A percentile compares a stretch with the other conserved stretches of the same genome.
Conservation (phyloP, 208 protist species). For the Wallacemonas rigidus region DNA sequence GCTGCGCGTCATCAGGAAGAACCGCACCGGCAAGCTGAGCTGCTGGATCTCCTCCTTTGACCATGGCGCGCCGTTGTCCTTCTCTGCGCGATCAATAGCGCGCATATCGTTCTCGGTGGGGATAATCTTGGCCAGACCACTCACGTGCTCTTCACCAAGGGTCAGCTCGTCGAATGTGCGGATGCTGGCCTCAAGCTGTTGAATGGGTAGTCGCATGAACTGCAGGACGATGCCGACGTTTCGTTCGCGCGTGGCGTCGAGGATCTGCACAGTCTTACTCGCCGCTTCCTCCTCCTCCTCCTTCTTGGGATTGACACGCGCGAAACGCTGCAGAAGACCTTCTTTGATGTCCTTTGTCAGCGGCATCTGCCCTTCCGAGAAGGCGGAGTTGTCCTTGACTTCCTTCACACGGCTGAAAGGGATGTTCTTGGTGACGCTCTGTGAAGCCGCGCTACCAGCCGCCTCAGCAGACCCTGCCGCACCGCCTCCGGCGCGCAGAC, state of each 20-base stretch:
- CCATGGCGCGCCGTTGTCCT: constrained; percentile 44
- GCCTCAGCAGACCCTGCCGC: neutral
- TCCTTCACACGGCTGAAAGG: constrained; percentile 49
- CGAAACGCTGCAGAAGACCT: constrained; percentile 36
- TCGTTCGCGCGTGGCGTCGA: constrained; percentile 60
- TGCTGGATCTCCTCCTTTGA: constrained; percentile 45
- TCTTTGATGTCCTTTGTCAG: constrained; percentile 27
- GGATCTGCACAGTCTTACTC: constrained; percentile 25
- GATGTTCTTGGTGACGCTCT: constrained; percentile 41
- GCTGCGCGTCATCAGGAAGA: constrained; percentile 75
- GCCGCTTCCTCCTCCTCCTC: constrained; percentile 21
- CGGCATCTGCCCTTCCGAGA: constrained; percentile 28
- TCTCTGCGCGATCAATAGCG: constrained; percentile 43
- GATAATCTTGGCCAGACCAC: constrained; percentile 68
- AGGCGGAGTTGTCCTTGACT: constrained; percentile 31
- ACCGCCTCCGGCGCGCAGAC: neutral
- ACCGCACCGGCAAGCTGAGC: constrained; percentile 53
- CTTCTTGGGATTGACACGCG: constrained; percentile 24
- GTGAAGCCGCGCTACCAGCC: constrained; percentile 13
- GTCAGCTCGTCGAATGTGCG: constrained; percentile 79
- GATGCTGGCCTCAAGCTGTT: constrained; percentile 70
- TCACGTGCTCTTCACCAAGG: constrained; percentile 67
- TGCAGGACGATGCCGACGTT: constrained; percentile 80
- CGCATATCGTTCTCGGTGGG: constrained; percentile 57
- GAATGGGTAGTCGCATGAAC: constrained; percentile 76